Base-by-base conservation (phyloP, 2,329 filamentous ascomycete species). In the Macroventuria anomochaeta region DNA sequence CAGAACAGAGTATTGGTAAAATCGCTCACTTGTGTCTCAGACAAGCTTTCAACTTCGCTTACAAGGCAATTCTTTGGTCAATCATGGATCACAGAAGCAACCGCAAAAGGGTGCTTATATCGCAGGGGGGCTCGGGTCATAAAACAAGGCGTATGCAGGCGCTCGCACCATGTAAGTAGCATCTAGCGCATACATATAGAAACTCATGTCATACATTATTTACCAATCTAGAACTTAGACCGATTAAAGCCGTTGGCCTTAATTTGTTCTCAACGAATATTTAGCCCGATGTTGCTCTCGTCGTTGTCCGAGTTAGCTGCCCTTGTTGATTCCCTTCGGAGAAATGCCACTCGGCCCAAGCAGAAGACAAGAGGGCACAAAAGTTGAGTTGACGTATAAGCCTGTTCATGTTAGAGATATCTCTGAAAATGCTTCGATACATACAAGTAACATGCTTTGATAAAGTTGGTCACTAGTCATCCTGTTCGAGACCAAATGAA, bases 381-480 rank as follows among this genome's bases (percentile, higher is more conserved):
- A 17, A 41, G 38, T 17, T 41, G 38, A 41, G 38, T 41, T 13
- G 11, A 41, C 12, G 38, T 41, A 41, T 26, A 41, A 20, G 38
- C 26, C 38, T 41, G n/a, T 31, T 20, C 17, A 12, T 31, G 26
- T 41, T 41, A 37, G 34, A 37, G 5, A 37, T 37, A 11, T 23
- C 34, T 37, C 34, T 37, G 13, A 25, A 17, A 12, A n/a, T 37
- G 20, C 23, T 23, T n/a, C 20, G 13, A 23, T 37, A 37, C 34
- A 37, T 37, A 37, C 34, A 25, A 41, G 38, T 41, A 31, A 41
- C 25, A 41, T 10, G 26, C 38, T 41, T 41, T 15, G 38, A 15
- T 31, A 31, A 12, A 41, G 38, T 41, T 21, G 26, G 7, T 10
- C 38, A 41, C 38, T 41, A 31, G 20, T 31, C 11, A 31, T 21